Base-by-base conservation (phyloP, 2,329 filamentous ascomycete species). In the Clarireedia sp. region DNA sequence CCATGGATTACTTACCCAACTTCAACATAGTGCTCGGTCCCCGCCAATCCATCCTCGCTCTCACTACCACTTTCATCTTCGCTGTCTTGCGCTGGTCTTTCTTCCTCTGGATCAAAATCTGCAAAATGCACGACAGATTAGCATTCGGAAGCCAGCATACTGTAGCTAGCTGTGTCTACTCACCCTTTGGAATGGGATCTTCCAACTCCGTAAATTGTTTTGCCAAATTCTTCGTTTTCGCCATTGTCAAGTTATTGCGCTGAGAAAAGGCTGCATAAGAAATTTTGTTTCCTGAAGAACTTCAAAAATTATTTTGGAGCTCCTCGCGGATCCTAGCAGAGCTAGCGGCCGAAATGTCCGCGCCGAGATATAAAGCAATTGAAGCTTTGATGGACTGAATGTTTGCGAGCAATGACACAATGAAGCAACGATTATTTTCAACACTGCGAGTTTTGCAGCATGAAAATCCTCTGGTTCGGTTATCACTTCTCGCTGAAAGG, bases 21-120 rank as follows among this genome's bases (percentile, higher is more conserved):
- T 51, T 79, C 72, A 44, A 87, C 80, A 68, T 97, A 97, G 69
- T 97, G 92, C 65, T 96, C 92, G 33, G 91, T 87, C 19, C 87
- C 90, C 10, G 78, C 77, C 58, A 80, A 72, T 10, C 69, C 74
- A 62, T 78, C 76, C 26, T 78, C 73, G 5, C 77, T 81, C 50
- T 75, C 78, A 44, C 70, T 76, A 44, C 74, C 75, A 47, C 80
- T 80, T 38, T 62, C 62, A 6, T 62, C 63, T 26, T 66, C 63
- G 48, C 62, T 67, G 12, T 54, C 55, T 48, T 62, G 57, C 19
- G 56, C 58, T 21, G 57, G 61, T 45, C 46, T 52, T 56, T 68
- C 64, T 62, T 66, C 68, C 57, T 73, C 71, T 6, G 71, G 70
- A 57, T 73, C 71, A 57, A 72, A 71, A 61, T 72, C 71, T 72